Conservation (phyloP, 306 rosid genomes). For the Sesbania bispinosa region DNA sequence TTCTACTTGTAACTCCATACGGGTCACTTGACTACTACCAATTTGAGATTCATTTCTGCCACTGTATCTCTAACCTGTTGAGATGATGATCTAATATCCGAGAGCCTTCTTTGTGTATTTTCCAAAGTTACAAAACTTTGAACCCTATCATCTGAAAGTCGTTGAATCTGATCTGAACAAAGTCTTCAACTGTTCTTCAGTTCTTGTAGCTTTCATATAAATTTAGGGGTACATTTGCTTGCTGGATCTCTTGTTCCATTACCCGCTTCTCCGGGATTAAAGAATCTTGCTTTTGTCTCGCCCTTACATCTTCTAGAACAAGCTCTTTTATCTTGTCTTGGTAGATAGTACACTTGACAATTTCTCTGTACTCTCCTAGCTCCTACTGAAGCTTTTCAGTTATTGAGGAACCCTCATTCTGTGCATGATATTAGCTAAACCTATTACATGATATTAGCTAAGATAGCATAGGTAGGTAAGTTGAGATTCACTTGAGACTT, state of each 20-base stretch:
- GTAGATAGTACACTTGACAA: no score
- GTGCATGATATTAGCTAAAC: no score
- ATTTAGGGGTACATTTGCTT: slow-evolving; percentile 52
- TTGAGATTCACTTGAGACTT: no score
- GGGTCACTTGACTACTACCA: slow-evolving; percentile 45
- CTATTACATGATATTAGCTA: no score
- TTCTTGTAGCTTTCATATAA: slow-evolving; percentile 70
- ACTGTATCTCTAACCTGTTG: slow-evolving; percentile 58
- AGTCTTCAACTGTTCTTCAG: slow-evolving; percentile 79
- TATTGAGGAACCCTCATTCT: no score
- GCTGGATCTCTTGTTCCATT: slow-evolving; percentile 72
- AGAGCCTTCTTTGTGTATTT: slow-evolving; percentile 57
- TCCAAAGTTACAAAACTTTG: slow-evolving; percentile 54
- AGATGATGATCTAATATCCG: slow-evolving; percentile 59
- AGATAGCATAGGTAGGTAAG: no score
- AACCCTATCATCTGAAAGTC: slow-evolving; percentile 51
- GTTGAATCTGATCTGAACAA: slow-evolving; percentile 69
- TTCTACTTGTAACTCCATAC: slow-evolving; percentile 64
- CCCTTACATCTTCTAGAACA: slow-evolving; percentile 79
- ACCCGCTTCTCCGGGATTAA: slow-evolving; percentile 53
- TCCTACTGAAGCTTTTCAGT: no score
- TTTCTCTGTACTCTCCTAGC: no score
- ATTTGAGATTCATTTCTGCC: slow-evolving; percentile 54
- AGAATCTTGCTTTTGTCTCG: slow-evolving; percentile 66
- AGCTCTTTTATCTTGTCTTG: no score